Conservation (phyloP, 2,329 filamentous ascomycete species). For the Mariannaea elegans region DNA sequence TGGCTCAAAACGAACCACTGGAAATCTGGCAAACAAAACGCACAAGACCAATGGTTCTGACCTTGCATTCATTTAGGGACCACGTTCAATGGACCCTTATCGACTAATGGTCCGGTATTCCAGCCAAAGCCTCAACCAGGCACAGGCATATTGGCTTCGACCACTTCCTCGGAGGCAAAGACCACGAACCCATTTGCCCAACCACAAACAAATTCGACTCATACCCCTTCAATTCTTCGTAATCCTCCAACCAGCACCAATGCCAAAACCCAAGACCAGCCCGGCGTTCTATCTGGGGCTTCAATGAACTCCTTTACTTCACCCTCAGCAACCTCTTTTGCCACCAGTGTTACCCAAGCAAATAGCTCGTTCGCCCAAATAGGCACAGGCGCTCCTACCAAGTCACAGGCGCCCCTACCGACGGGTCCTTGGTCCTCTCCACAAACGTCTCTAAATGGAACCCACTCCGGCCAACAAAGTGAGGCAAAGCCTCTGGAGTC, state of each 20-base stretch:
- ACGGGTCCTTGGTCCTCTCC: slow-evolving; percentile 17
- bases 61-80: slow-evolving; percentile 41
- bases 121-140: slow-evolving; percentile 32
- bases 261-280: not conserved
- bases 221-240: not conserved
- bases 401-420: not conserved
- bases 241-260: slow-evolving; percentile 8
- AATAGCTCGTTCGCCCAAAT: slow-evolving; percentile 6
- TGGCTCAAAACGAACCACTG: slow-evolving; percentile 41
- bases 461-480: slow-evolving; percentile 7
- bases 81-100: slow-evolving; percentile 32
- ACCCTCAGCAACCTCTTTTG: slow-evolving; percentile 10
- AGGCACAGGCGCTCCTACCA: not conserved
- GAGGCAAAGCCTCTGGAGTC: not conserved
- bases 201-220: slow-evolving; percentile 4
- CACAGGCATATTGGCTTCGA: slow-evolving; percentile 37
- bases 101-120: slow-evolving; percentile 23
- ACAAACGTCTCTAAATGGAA: slow-evolving; percentile 9
- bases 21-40: slow-evolving; percentile 39
- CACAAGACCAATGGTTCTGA: slow-evolving; percentile 41
- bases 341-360: slow-evolving; percentile 1
- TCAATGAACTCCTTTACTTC: slow-evolving; percentile 29
- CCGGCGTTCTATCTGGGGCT: slow-evolving; percentile 7
- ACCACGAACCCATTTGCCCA: slow-evolving; percentile 35
- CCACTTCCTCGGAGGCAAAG: slow-evolving; percentile 8